Conservation (phyloP, 352 stramenopile species). For the Pythium phragmitis region DNA sequence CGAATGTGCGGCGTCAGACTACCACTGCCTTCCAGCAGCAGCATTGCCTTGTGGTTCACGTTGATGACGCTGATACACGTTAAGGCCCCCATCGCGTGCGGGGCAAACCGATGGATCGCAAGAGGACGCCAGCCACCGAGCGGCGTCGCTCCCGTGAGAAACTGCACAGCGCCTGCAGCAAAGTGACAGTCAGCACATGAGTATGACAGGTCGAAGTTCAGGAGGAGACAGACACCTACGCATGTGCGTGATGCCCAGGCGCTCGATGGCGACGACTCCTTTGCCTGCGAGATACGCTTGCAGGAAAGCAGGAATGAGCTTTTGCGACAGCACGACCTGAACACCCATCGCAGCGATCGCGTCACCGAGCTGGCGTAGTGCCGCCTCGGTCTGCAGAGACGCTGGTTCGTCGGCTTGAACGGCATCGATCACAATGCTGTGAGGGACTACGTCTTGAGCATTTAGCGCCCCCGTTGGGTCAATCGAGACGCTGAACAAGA, state of each 20-base stretch:
- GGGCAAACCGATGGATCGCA: slow-evolving; percentile 9
- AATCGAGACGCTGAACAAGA: slow-evolving; percentile 62
- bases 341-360: slow-evolving; percentile 33
- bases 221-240: slow-evolving; percentile 34
- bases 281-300: slow-evolving; percentile 38
- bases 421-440: not conserved
- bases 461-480: slow-evolving; percentile 31
- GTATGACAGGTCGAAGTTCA: not conserved
- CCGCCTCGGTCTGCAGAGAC: not conserved
- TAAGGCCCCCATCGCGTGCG: slow-evolving; percentile 39
- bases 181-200: no score
- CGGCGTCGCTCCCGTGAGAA: slow-evolving; percentile 46
- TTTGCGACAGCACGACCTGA: slow-evolving; percentile 50
- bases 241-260: slow-evolving; percentile 48
- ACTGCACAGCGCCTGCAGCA: slow-evolving; percentile 39
- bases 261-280: slow-evolving; percentile 47
- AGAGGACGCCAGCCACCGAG: slow-evolving; percentile 47
- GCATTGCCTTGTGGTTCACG: slow-evolving; percentile 36
- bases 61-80: slow-evolving; percentile 37
- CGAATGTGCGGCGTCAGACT: not conserved
- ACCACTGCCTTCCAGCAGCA: slow-evolving; percentile 19
- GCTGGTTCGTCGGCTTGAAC: not conserved
- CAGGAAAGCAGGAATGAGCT: slow-evolving; percentile 50
- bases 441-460: not conserved
- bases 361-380: slow-evolving; percentile 26